Evolutionary conservation across 495 filamentous ascomycete species (phyloP).

Genomic region (Xylaria acuta): DNA sequence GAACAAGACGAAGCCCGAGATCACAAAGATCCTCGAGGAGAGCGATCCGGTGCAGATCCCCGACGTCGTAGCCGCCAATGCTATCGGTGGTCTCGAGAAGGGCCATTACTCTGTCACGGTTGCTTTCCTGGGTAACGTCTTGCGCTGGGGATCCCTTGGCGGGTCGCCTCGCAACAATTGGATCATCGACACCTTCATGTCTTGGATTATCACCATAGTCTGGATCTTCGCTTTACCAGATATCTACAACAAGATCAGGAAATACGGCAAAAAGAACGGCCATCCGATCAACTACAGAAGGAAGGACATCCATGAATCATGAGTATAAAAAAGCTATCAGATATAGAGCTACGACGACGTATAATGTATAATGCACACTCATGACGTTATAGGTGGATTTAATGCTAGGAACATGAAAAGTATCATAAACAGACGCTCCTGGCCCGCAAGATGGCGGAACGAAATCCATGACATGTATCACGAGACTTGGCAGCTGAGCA

Average conservation of each 20-base stretch:
- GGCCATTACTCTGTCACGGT: slow-evolving; percentile 81
- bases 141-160: slow-evolving; percentile 68
- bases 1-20: slow-evolving; percentile 77
- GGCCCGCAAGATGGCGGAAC: background rate
- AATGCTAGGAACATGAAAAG: background rate
- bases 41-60: slow-evolving; percentile 79
- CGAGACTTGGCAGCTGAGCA: background rate
- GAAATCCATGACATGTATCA: background rate
- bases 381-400: background rate
- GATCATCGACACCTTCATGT: slow-evolving; percentile 66
- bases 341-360: background rate
- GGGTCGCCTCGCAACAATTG: slow-evolving; percentile 64
- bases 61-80: slow-evolving; percentile 72
- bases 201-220: slow-evolving; percentile 60
- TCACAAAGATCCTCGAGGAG: slow-evolving; percentile 84
- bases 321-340: background rate
- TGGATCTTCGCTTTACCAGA: slow-evolving; percentile 67
- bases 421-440: background rate
- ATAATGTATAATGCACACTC: slow-evolving; percentile 14
- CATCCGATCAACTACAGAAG: slow-evolving; percentile 50
- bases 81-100: slow-evolving; percentile 76
- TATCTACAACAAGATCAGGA: slow-evolving; percentile 65
- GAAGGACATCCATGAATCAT: slow-evolving; percentile 28
- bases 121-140: slow-evolving; percentile 68
- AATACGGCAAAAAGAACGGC: slow-evolving; percentile 65